These are phyloP conservation scores for Fagopyrum homotropicum DNA, from an alignment of 148 eudicot species.

Conservation along the genomic window DNA sequence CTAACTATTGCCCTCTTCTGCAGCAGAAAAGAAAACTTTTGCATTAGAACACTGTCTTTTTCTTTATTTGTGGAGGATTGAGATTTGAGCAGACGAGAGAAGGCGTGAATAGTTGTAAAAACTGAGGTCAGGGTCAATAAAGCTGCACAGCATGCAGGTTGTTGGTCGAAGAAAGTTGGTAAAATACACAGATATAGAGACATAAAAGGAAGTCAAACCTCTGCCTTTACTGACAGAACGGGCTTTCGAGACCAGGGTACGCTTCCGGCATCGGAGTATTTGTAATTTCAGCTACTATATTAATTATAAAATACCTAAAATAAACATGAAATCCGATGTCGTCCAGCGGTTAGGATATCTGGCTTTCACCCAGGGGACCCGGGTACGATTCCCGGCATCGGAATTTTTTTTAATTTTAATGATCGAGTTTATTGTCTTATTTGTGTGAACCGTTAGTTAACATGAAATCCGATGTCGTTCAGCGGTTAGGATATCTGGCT, in stretches of 20 bases:
- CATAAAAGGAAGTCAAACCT: not conserved
- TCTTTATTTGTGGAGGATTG: not conserved
- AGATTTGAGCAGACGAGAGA: not conserved
- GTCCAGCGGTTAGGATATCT: conserved; percentile 92
- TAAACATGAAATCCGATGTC: conserved; percentile 40
- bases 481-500: conserved; percentile 91
- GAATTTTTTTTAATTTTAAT: too few relatives aligned
- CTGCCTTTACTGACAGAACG: not conserved
- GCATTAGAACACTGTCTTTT: too few relatives aligned
- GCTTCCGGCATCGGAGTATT: too few relatives aligned
- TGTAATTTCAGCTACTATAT: too few relatives aligned
- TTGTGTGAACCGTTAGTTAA: too few relatives aligned
- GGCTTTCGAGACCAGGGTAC: too few relatives aligned
- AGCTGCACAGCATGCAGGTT: not conserved
- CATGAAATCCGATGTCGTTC: conserved; percentile 64
- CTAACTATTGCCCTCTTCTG: too few relatives aligned
- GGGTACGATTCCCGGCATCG: conserved; percentile 82
- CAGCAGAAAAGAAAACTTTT: too few relatives aligned
- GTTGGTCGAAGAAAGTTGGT: too few relatives aligned
- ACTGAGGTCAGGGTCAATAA: not conserved
- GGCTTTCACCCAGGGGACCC: conserved; percentile 94
- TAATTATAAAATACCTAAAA: too few relatives aligned
- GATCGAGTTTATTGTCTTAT: too few relatives aligned
- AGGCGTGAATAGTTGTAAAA: not conserved
- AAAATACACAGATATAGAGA: not conserved